Base-by-base conservation (phyloP, 139 green algal species). In the Micractinium sp. region DNA sequence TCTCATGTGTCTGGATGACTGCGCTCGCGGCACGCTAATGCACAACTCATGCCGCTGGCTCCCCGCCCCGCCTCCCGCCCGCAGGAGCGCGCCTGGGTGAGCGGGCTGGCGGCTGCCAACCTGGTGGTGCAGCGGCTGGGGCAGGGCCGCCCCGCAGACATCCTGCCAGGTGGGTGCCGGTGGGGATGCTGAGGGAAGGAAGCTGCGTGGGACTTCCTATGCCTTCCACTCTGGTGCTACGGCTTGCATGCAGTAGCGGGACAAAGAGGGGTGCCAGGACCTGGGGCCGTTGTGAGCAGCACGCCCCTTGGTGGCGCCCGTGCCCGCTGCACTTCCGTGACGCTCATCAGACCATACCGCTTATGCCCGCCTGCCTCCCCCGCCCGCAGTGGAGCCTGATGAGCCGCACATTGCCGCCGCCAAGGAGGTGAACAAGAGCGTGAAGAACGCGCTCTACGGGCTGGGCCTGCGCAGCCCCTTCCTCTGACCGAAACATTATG, bases 51-150 rank as follows among this genome's bases (percentile, higher is more conserved):
- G 47, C 47, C 47, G 5, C 47, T 56, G 47, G 47, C 5, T 56
- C 9, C 47, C 47, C 47, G 2, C 63, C 63, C 63, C 14, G 7
- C 63, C 63, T 27, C 63, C 63, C 63, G 20, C 74, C 74, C 74
- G 53, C 94, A 96, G 92, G 96, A 98, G 90, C 93, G 96, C 2
- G 96, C 96, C 0, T 98, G 96, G 61, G 95, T 98, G 19, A 98
- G 93, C 4, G 96, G 96, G 1, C 93, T 98, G 33, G 86, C 60
- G 15, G 96, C 96, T 7, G 96, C 96, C 39, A 98, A 98, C 89
- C 89, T 97, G 76, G 94, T 96, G 63, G 66, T 96, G 0, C 22
- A 91, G 13, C 56, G 79, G 2, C 88, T 97, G 82, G 92, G 91
- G 5, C n/a, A 87, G 27, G 95, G 94, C 36, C 76, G 85, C 35